Percentiles rank a stretch among this genome's conserved stretches.
These are phyloP conservation scores for Pseudopyrenochaeta lycopersici DNA, from an alignment of 2,329 filamentous ascomycete genomes.

Conservation along the genomic window DNA sequence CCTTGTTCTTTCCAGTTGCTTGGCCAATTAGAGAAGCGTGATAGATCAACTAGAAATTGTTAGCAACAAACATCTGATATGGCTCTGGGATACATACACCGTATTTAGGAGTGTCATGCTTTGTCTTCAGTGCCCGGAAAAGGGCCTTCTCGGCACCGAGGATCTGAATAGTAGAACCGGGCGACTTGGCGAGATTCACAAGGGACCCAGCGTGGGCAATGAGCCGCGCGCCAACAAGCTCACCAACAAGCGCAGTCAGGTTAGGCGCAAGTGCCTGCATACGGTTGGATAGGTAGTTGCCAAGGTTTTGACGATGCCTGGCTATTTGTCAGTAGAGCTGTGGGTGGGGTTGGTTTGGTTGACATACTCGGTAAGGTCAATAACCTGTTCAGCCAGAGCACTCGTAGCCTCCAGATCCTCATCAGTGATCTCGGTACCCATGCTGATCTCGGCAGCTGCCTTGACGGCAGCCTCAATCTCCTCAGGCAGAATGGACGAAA, in stretches of 20 bases:
- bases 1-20: slow-evolving; percentile 98
- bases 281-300: slow-evolving; percentile 86
- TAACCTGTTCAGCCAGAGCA: slow-evolving; percentile 90
- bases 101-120: slow-evolving; percentile 99
- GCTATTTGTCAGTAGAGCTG: slow-evolving; percentile 1
- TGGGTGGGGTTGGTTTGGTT: background rate
- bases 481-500: slow-evolving; percentile 85
- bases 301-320: slow-evolving; percentile 75
- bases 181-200: slow-evolving; percentile 92
- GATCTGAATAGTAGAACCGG: slow-evolving; percentile 96
- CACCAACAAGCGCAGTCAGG: slow-evolving; percentile 89
- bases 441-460: slow-evolving; percentile 92
- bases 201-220: slow-evolving; percentile 95
- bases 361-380: slow-evolving; percentile 84
- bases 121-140: slow-evolving; percentile 97
- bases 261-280: slow-evolving; percentile 99
- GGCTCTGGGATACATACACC: slow-evolving; percentile 61
- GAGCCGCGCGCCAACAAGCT: slow-evolving; percentile 90
- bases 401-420: slow-evolving; percentile 95
- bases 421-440: slow-evolving; percentile 96
- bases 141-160: slow-evolving; percentile 98
- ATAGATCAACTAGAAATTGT: slow-evolving; percentile 69
- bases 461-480: slow-evolving; percentile 94
- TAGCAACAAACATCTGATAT: slow-evolving; percentile 74
- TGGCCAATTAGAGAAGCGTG: slow-evolving; percentile 80